Evolutionary conservation across 2,329 filamentous ascomycete species (phyloP).

Genomic region (Saccharata proteae): DNA sequence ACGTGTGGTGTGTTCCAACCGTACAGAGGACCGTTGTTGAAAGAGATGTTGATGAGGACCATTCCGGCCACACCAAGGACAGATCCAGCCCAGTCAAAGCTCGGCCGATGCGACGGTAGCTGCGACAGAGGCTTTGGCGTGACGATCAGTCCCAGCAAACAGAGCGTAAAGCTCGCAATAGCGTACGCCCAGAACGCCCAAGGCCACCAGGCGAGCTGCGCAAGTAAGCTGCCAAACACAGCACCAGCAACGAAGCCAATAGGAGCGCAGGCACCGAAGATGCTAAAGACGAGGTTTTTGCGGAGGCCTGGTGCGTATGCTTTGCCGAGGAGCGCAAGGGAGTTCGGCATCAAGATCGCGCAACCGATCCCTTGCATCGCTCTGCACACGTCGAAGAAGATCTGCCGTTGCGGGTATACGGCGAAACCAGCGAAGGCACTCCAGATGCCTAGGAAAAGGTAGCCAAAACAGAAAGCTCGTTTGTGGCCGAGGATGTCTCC

Average conservation of each 20-base stretch:
- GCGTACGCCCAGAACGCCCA: slow-evolving; percentile 18
- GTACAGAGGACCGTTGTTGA: slow-evolving; percentile 18
- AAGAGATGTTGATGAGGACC: slow-evolving; percentile 19
- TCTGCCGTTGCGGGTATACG: slow-evolving; percentile 20
- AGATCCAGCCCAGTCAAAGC: slow-evolving; percentile 18
- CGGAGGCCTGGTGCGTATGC: slow-evolving; percentile 22
- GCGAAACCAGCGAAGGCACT: slow-evolving; percentile 27
- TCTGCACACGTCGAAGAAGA: slow-evolving; percentile 22
- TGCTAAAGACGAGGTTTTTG: slow-evolving; percentile 27
- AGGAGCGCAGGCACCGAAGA: slow-evolving; percentile 26
- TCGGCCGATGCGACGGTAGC: slow-evolving; percentile 10
- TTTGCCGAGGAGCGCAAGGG: slow-evolving; percentile 23
- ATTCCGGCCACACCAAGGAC: slow-evolving; percentile 15
- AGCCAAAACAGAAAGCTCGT: slow-evolving; percentile 28
- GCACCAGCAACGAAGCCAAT: slow-evolving; percentile 24
- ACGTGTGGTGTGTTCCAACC: slow-evolving; percentile 17
- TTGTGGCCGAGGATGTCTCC: slow-evolving; percentile 35
- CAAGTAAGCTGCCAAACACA: slow-evolving; percentile 21
- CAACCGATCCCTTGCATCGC: slow-evolving; percentile 29
- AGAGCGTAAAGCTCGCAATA: slow-evolving; percentile 11
- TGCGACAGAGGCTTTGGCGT: slow-evolving; percentile 12
- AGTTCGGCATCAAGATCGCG: slow-evolving; percentile 25
- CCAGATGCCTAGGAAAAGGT: slow-evolving; percentile 28
- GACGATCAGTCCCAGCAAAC: slow-evolving; percentile 9
- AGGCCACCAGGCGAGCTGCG: slow-evolving; percentile 21